Conservation (phyloP, 257 asterid species). For the Solanum lignicaule region DNA sequence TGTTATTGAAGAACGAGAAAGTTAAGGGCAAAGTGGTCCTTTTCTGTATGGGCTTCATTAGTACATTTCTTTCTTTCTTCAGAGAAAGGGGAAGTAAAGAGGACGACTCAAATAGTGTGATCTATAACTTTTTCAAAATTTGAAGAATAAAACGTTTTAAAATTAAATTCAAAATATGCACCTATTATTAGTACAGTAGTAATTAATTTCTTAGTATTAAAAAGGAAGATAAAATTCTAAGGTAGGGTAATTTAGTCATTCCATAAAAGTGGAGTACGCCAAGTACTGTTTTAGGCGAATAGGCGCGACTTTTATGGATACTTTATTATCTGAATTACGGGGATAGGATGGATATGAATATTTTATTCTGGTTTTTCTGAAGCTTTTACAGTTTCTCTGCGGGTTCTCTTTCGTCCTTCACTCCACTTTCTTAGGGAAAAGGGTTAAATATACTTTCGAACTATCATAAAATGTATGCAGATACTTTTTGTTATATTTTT, state of each 20-base stretch:
- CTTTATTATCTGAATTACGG: not conserved
- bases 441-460: too few species aligned
- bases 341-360: not conserved
- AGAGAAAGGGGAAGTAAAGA: not conserved
- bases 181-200: not conserved
- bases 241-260: not conserved
- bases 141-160: not conserved
- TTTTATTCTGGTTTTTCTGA: constrained; percentile 2
- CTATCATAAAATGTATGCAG: too few species aligned
- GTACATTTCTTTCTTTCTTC: not conserved
- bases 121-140: not conserved
- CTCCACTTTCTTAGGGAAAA: constrained; percentile 1
- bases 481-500: too few species aligned
- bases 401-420: constrained; percentile 8
- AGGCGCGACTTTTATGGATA: constrained; percentile 28
- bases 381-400: constrained; percentile 12
- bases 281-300: not conserved
- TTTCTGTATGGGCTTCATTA: not conserved
- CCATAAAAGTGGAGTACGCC: not conserved
- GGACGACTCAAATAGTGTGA: not conserved
- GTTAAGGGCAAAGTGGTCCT: constrained; percentile 7
- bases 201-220: not conserved
- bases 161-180: not conserved
- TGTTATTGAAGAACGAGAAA: constrained; percentile 11
- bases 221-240: not conserved